phyloP scores from a whole-genome alignment of 208 protist genomes.

The Trypanosomatidae sp. region DNA sequence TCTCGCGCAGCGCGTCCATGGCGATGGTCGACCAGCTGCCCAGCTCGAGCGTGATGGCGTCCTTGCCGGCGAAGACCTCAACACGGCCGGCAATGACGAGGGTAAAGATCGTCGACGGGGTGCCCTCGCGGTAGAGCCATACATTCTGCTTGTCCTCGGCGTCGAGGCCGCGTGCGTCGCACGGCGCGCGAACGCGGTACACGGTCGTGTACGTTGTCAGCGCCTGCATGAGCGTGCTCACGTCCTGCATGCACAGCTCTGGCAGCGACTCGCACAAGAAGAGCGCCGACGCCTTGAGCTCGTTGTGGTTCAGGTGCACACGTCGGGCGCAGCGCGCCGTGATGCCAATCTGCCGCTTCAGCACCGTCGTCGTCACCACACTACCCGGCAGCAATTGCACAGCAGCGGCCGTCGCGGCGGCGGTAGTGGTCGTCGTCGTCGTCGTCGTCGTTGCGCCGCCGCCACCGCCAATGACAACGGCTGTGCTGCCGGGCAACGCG shows the following conservation, averaged over 20 bases:
- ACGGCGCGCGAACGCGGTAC: slow-evolving; percentile 63
- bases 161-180: slow-evolving; percentile 57
- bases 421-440: no score
- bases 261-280: slow-evolving; percentile 76
- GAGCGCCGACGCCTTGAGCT: slow-evolving; percentile 66
- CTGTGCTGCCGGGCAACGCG: slow-evolving; percentile 3
- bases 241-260: slow-evolving; percentile 49
- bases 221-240: slow-evolving; percentile 23
- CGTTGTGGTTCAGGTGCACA: slow-evolving; percentile 67
- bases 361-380: no score
- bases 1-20: slow-evolving; percentile 34
- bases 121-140: slow-evolving; percentile 79
- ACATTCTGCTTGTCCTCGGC: slow-evolving; percentile 77
- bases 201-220: slow-evolving; percentile 41
- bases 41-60: slow-evolving; percentile 72
- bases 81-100: slow-evolving; percentile 73
- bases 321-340: slow-evolving; percentile 61
- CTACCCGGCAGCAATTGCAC: no score
- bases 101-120: slow-evolving; percentile 72
- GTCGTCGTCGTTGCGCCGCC: no score
- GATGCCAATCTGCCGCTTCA: slow-evolving; percentile 58
- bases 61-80: slow-evolving; percentile 77
- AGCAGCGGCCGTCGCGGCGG: no score
- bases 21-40: slow-evolving; percentile 76
- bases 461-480: slow-evolving; percentile 1